phyloP scores from a whole-genome alignment of 2,329 filamentous ascomycete genomes.

The Exophiala viscosa region DNA sequence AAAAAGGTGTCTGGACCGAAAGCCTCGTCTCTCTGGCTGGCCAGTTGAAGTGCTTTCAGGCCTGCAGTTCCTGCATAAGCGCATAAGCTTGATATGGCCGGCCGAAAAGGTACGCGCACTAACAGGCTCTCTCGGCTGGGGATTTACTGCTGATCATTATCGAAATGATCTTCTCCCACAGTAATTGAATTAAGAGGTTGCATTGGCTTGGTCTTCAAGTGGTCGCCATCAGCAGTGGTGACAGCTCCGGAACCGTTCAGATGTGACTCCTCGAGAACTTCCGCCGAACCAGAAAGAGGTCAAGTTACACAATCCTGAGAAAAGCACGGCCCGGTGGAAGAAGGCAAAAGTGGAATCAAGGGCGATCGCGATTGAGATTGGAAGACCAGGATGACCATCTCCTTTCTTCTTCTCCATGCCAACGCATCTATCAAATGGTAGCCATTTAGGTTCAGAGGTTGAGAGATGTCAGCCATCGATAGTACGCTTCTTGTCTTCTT shows the following conservation, averaged over 20 bases:
- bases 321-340: conserved; percentile 3
- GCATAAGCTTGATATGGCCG: conserved; percentile 5
- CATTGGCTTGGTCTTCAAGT: too few species aligned
- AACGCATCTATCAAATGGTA: conserved; percentile 12
- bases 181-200: too few species aligned
- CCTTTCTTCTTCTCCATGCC: conserved; percentile 11
- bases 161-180: background rate
- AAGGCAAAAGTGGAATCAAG: conserved; percentile 7
- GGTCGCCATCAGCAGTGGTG: too few species aligned
- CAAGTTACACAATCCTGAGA: conserved; percentile 8
- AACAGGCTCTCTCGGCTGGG: background rate
- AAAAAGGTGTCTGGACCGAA: conserved; percentile 4
- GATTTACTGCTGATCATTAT: background rate
- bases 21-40: conserved; percentile 2
- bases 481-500: too few species aligned
- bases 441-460: conserved; percentile 1
- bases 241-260: too few species aligned
- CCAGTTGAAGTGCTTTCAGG: conserved; percentile 7
- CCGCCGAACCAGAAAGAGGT: background rate
- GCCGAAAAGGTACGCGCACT: conserved; percentile 1
- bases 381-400: conserved; percentile 4
- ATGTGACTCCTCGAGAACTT: too few species aligned
- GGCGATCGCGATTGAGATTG: conserved; percentile 13
- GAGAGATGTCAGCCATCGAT: too few species aligned
- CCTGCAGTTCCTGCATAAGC: conserved; percentile 23